phyloP scores from a whole-genome alignment of 1,284 basidiomycete species.

The Fomitopsis palustris region DNA sequence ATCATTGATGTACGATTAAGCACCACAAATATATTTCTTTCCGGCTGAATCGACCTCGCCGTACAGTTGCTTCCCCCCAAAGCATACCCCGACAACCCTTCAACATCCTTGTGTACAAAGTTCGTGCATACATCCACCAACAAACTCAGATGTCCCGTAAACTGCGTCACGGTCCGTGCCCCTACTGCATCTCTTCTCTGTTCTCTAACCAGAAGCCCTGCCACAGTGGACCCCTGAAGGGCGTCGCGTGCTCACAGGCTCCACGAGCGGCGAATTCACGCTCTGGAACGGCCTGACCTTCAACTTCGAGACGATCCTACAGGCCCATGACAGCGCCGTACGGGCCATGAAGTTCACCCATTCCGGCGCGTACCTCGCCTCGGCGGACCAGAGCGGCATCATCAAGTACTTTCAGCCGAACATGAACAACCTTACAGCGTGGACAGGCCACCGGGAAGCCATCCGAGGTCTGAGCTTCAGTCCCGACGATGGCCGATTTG shows the following conservation, averaged over 20 bases:
- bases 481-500: conserved; percentile 90
- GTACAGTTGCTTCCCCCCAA: conserved; percentile 85
- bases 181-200: not conserved
- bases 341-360: conserved; percentile 89
- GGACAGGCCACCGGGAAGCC: conserved; percentile 87
- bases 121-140: conserved; percentile 98
- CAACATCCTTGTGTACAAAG: conserved; percentile 91
- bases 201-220: conserved; percentile 1
- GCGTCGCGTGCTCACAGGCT: conserved; percentile 89
- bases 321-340: conserved; percentile 95
- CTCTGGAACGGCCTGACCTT: conserved; percentile 99
- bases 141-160: conserved; percentile 96
- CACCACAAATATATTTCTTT: conserved; percentile 17
- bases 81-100: conserved; percentile 85
- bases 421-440: conserved; percentile 96
- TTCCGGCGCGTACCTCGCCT: conserved; percentile 88
- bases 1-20: conserved; percentile 70
- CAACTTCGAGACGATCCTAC: conserved; percentile 99
- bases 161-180: conserved; percentile 80
- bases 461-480: conserved; percentile 90
- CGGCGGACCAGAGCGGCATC: conserved; percentile 88
- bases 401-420: conserved; percentile 99
- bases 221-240: conserved; percentile 94
- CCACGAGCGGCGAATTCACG: conserved; percentile 89
- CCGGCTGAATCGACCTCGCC: conserved; percentile 22